phyloP scores from a whole-genome alignment of 805 yeast species.

The Clavispora vitiphila region DNA sequence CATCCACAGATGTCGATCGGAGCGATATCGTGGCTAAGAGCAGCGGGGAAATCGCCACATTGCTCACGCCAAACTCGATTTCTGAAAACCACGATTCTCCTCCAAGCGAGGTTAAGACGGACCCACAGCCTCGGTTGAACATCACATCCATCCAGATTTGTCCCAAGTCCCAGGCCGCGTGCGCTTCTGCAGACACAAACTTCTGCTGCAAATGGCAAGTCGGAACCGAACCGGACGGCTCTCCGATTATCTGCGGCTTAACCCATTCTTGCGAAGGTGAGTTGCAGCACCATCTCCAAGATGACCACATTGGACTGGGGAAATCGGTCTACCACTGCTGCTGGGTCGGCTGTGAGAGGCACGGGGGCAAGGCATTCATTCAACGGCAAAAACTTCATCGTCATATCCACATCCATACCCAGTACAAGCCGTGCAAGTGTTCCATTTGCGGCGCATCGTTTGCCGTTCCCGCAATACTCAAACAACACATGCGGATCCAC shows the following conservation, averaged over 20 bases:
- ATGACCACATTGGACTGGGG: slow-evolving; percentile 70
- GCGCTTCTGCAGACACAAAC: slow-evolving; percentile 17
- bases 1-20: neutral
- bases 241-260: slow-evolving; percentile 43
- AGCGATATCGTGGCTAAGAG: neutral
- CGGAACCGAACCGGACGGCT: slow-evolving; percentile 24
- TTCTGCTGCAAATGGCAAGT: slow-evolving; percentile 45
- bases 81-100: slow-evolving; percentile 1
- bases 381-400: slow-evolving; percentile 85
- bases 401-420: slow-evolving; percentile 86
- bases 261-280: slow-evolving; percentile 51
- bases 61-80: slow-evolving; percentile 5
- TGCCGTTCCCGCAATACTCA: slow-evolving; percentile 71
- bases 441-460: slow-evolving; percentile 61
- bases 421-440: slow-evolving; percentile 76
- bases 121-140: slow-evolving; percentile 14
- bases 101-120: neutral
- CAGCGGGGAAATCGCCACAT: neutral
- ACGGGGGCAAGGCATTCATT: slow-evolving; percentile 51
- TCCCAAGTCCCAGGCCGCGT: slow-evolving; percentile 18
- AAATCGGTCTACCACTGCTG: slow-evolving; percentile 62
- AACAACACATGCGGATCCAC: slow-evolving; percentile 79
- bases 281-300: slow-evolving; percentile 66
- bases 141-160: slow-evolving; percentile 31
- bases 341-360: slow-evolving; percentile 77